Conservation (phyloP, 2,329 filamentous ascomycete genomes). For the Ophiosphaerella korrae region DNA sequence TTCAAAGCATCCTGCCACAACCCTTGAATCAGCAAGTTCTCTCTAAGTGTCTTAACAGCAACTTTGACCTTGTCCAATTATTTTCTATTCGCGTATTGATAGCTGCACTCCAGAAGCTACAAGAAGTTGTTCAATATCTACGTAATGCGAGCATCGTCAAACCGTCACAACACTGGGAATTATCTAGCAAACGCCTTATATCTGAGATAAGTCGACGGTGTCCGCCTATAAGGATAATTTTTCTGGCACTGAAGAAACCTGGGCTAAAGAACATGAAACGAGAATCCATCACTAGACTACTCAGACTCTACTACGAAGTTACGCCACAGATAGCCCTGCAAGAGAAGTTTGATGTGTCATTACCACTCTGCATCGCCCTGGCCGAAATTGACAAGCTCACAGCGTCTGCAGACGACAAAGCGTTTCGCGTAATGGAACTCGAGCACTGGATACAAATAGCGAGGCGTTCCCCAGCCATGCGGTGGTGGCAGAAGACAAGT, state of each 20-base stretch:
- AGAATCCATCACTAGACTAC: conserved; percentile 76
- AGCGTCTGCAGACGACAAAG: conserved; percentile 52
- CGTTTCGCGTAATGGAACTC: conserved; percentile 73
- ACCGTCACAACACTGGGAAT: conserved; percentile 65
- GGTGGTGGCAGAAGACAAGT: conserved; percentile 82
- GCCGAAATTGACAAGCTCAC: conserved; percentile 59
- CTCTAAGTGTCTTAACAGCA: conserved; percentile 76
- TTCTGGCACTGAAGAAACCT: conserved; percentile 73
- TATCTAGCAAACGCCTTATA: conserved; percentile 69
- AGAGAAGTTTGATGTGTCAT: conserved; percentile 86
- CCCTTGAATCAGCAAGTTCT: conserved; percentile 81
- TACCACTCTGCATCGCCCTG: conserved; percentile 72
- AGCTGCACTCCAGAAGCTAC: conserved; percentile 78
- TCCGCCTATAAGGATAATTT: conserved; percentile 80
- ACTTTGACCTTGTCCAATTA: conserved; percentile 78
- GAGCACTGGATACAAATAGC: conserved; percentile 83
- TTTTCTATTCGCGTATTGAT: conserved; percentile 83
- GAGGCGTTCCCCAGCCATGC: conserved; percentile 79
- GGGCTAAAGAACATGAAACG: conserved; percentile 74
- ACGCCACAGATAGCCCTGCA: conserved; percentile 79
- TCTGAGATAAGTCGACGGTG: conserved; percentile 78
- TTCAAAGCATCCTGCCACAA: conserved; percentile 85
- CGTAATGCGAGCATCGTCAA: conserved; percentile 49
- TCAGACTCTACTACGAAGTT: conserved; percentile 84
- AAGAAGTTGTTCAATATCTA: conserved; percentile 66